A percentile compares a stretch with the other conserved stretches of the same genome.
These are phyloP conservation scores for Chlamydomonas schloesseri DNA, from an alignment of 139 green algal genomes.

Conservation along the genomic window DNA sequence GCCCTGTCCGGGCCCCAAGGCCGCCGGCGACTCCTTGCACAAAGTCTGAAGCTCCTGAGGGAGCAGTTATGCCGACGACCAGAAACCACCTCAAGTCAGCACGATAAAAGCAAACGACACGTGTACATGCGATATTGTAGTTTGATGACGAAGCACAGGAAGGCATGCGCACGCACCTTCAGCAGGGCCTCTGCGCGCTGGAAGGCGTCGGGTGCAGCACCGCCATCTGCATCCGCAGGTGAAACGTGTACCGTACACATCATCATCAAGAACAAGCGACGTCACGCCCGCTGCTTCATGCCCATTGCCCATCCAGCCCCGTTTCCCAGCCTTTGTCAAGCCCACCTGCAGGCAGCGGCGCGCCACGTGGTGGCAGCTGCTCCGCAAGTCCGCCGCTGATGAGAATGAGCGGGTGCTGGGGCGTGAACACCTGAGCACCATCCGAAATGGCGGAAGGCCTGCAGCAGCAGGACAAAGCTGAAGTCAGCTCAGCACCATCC, in stretches of 20 bases:
- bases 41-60: slow-evolving; percentile 5
- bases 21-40: not conserved
- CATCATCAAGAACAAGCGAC: no score
- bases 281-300: no score
- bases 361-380: slow-evolving; percentile 36
- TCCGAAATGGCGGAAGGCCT: not conserved
- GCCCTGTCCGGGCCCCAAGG: not conserved
- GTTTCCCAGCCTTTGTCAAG: no score
- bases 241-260: no score
- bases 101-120: no score
- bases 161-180: not conserved
- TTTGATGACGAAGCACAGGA: no score
- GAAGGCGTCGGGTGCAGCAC: not conserved
- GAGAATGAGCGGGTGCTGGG: slow-evolving; percentile 15
- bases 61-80: no score
- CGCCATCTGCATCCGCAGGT: slow-evolving; percentile 1
- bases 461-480: no score
- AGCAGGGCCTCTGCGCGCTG: not conserved
- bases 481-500: no score
- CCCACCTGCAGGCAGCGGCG: not conserved
- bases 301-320: no score
- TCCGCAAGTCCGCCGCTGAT: slow-evolving; percentile 40
- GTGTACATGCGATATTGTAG: no score
- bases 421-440: not conserved
- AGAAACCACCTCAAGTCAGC: no score